Conservation (phyloP, 768 basidiomycete genomes). For the Naganishia antarctica region DNA sequence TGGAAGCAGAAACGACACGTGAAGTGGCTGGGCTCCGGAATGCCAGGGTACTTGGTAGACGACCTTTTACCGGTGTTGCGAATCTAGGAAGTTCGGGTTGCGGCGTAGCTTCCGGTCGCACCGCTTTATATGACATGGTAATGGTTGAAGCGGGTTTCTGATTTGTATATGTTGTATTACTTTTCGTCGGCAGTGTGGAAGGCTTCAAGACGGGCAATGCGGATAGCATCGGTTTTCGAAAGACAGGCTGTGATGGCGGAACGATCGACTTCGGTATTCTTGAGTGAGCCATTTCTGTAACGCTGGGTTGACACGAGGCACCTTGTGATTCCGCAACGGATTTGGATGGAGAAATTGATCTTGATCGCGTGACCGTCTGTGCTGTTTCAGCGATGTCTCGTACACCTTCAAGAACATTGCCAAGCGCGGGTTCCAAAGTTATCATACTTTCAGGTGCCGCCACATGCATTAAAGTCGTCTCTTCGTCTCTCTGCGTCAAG, state of each 20-base stretch:
- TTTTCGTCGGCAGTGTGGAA: not conserved
- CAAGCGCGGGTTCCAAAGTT: too few relatives aligned
- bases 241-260: slow-evolving; percentile 3
- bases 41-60: not conserved
- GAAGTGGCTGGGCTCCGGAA: not conserved
- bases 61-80: slow-evolving; percentile 5
- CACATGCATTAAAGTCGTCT: too few relatives aligned
- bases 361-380: too few relatives aligned
- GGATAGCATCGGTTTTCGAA: slow-evolving; percentile 8
- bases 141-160: not conserved
- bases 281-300: not conserved
- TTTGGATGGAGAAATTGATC: not conserved
- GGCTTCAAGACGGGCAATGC: slow-evolving; percentile 9
- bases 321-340: not conserved
- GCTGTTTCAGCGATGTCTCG: too few relatives aligned
- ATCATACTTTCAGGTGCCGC: too few relatives aligned
- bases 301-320: not conserved
- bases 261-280: slow-evolving; percentile 9
- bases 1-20: not conserved
- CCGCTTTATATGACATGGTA: not conserved
- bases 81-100: not conserved
- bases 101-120: not conserved
- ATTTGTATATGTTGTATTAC: not conserved
- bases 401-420: too few relatives aligned
- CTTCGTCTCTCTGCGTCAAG: too few relatives aligned